A percentile compares a stretch with the other conserved stretches of the same genome.
Evolutionary conservation across 257 asterid genomes (phyloP).

Genomic region (Orobanche coerulescens): DNA sequence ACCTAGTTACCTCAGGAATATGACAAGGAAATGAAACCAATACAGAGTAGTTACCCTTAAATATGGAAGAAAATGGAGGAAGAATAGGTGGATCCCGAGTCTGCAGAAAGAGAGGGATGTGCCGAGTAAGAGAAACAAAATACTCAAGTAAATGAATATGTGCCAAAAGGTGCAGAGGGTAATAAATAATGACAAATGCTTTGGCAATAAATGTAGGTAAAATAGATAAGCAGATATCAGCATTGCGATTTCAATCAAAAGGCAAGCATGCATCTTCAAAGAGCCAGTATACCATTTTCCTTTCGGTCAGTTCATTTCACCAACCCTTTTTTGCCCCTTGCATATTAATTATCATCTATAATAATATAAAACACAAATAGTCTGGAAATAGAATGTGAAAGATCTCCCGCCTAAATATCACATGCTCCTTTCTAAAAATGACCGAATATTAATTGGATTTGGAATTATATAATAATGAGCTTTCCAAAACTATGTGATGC

Average conservation of each 20-base stretch:
- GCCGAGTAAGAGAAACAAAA: neutral
- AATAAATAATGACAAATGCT: slow-evolving; percentile 12
- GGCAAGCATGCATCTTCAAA: slow-evolving; percentile 1
- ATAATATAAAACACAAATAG: no score
- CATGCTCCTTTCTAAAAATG: no score
- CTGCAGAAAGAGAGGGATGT: slow-evolving; percentile 33
- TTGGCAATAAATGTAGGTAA: neutral
- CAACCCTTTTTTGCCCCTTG: no score
- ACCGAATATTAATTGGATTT: no score
- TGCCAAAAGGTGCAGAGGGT: neutral
- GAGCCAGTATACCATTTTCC: neutral
- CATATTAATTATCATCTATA: no score
- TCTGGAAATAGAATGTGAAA: no score
- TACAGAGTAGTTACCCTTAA: slow-evolving; percentile 47
- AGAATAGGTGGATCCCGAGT: slow-evolving; percentile 78
- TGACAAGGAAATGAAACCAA: neutral
- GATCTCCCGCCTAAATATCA: no score
- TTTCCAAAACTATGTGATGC: no score
- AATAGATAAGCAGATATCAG: neutral
- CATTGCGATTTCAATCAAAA: neutral
- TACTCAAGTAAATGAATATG: slow-evolving; percentile 12
- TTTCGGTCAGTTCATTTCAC: no score
- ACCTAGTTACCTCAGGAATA: neutral
- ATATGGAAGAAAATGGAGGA: slow-evolving; percentile 74
- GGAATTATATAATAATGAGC: no score